Conservation (phyloP, 768 basidiomycete species). For the Boletus barrowsii region DNA sequence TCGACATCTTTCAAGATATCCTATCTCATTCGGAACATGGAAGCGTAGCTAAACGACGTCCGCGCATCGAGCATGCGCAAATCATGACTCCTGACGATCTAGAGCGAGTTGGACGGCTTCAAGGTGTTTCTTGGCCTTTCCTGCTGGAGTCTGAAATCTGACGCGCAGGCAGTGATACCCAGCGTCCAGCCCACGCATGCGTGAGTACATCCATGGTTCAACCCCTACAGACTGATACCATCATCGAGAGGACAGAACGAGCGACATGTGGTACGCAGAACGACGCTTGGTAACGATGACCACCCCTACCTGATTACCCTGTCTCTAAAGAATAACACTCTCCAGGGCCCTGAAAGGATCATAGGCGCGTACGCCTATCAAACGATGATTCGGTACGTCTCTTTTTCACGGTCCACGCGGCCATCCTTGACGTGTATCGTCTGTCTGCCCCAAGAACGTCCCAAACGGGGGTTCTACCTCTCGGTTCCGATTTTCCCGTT, state of each 20-base stretch:
- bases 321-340: neutral
- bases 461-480: slow-evolving; percentile 54
- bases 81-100: slow-evolving; percentile 75
- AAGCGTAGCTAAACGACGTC: slow-evolving; percentile 47
- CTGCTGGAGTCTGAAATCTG: neutral
- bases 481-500: slow-evolving; percentile 94
- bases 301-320: neutral
- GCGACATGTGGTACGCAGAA: slow-evolving; percentile 93
- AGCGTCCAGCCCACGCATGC: slow-evolving; percentile 94
- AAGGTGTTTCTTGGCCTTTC: slow-evolving; percentile 46
- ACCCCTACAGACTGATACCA: neutral
- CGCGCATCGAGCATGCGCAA: slow-evolving; percentile 92
- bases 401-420: neutral
- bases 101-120: slow-evolving; percentile 62
- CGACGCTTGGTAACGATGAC: slow-evolving; percentile 54
- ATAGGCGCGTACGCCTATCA: slow-evolving; percentile 90
- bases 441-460: slow-evolving; percentile 43
- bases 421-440: neutral
- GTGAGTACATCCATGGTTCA: slow-evolving; percentile 39
- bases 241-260: slow-evolving; percentile 48
- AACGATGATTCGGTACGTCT: slow-evolving; percentile 63
- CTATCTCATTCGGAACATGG: slow-evolving; percentile 31
- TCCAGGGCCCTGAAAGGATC: slow-evolving; percentile 77
- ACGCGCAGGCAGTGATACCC: slow-evolving; percentile 60
- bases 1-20: slow-evolving; percentile 79